Evolutionary conservation across 2,329 filamentous ascomycete species (phyloP), one percentile per base, ranked within the genome.

Genomic region (Chaetomium sp.): DNA sequence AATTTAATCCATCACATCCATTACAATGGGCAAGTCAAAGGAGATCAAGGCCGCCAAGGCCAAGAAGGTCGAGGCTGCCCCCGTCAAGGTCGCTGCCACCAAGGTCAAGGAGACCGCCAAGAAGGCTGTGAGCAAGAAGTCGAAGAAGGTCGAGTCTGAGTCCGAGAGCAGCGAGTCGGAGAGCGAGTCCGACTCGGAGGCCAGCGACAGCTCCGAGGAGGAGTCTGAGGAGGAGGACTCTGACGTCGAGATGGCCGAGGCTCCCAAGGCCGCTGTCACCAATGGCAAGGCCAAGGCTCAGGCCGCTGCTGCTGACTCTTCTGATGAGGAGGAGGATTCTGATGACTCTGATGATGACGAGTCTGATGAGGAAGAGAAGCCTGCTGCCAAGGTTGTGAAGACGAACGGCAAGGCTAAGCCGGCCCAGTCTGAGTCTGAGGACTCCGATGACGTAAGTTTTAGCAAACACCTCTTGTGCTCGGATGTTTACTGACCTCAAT

Each of bases 11-110:
- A 27, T 27, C 19, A 27, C 19, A 27, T 27, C 19, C 19, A 27
- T 27, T 27, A 27, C 19, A 27, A 87, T 87, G 84, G 82, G 77
- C 71, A 87, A 87, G 74, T 74, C 77, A 54, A 87, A 87, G 76
- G 79, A 85, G 69, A 75, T 76, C 70, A 82, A 82, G 73, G 68
- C 69, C 67, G 80, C 72, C 70, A 81, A 81, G 72, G 67, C 68
- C 69, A 80, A 81, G 70, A 81, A 81, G 72, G 67, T 68, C 69
- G 80, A 81, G 72, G 66, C 68, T 67, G 80, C 46, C 32, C 49
- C 53, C 38, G 87, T 87, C 78, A 77, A 74, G 62, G 57, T 48
- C 33, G 59, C 41, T 19, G 54, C 46, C 37, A 43, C 54, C n/a
- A 54, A 53, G 47, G 52, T 52, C 47, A 62, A 61, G 58, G 55